Evolutionary conservation across 495 filamentous ascomycete genomes (phyloP).

Genomic region (Hypoxylon perforatum): DNA sequence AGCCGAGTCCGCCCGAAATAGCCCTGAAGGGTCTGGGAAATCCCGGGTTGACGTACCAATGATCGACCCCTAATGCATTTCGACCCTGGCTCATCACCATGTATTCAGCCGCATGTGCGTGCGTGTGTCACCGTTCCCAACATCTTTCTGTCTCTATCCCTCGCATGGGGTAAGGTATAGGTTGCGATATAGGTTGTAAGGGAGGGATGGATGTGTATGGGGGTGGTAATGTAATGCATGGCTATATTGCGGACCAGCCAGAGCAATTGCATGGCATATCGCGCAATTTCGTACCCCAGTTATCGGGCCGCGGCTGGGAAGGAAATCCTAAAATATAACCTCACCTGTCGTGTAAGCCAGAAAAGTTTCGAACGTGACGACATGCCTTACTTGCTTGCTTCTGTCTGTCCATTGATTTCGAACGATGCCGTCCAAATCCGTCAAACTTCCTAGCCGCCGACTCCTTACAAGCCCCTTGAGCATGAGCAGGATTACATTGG

Average conservation of each 20-base stretch:
- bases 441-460: not conserved
- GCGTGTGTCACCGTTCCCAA: constrained; percentile 25
- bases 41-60: constrained; percentile 41
- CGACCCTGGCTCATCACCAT: constrained; percentile 33
- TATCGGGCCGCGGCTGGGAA: constrained; percentile 5
- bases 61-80: constrained; percentile 44
- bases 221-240: constrained; percentile 25
- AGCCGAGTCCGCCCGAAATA: constrained; percentile 41
- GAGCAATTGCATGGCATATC: constrained; percentile 32
- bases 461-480: not conserved
- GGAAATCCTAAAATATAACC: constrained; percentile 13
- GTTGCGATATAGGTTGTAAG: not conserved
- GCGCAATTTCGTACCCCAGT: constrained; percentile 27
- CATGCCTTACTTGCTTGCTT: too few species aligned
- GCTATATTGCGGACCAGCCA: constrained; percentile 15
- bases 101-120: constrained; percentile 39
- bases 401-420: too few species aligned
- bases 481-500: not conserved
- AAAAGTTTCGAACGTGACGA: too few species aligned
- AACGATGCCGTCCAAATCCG: too few species aligned
- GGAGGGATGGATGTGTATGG: not conserved
- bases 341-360: not conserved
- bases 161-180: constrained; percentile 7
- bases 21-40: constrained; percentile 29
- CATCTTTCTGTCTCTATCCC: too few species aligned